Evolutionary conservation across 768 basidiomycete species (phyloP).

Genomic region (Rhizopogon roseolus): DNA sequence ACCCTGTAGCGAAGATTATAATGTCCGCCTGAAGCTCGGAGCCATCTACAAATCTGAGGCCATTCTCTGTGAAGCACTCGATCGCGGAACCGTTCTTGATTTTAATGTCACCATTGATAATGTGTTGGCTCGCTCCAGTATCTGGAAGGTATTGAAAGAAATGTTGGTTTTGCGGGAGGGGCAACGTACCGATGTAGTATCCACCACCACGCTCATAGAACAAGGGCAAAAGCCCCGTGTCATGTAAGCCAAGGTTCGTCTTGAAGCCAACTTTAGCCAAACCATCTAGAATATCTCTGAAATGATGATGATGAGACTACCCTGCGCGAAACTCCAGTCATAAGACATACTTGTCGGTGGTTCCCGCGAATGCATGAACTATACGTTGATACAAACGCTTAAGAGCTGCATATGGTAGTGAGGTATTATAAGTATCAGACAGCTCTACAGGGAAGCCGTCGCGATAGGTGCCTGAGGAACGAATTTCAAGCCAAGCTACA

Average conservation of each 20-base stretch:
- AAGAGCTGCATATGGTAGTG: slow-evolving; percentile 11
- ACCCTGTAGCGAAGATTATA: slow-evolving; percentile 29
- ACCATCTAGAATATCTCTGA: slow-evolving; percentile 32
- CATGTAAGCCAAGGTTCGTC: slow-evolving; percentile 29
- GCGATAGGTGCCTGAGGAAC: slow-evolving; percentile 11
- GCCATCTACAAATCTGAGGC: too few relatives aligned
- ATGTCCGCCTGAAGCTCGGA: slow-evolving; percentile 31
- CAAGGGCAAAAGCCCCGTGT: slow-evolving; percentile 27
- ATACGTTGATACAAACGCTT: slow-evolving; percentile 17
- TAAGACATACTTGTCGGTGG: slow-evolving; percentile 20
- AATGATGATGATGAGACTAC: background rate
- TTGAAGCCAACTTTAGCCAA: slow-evolving; percentile 34
- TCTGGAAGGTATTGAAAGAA: slow-evolving; percentile 14
- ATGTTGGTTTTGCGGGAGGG: background rate
- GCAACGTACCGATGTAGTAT: slow-evolving; percentile 33
- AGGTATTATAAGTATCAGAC: slow-evolving; percentile 13
- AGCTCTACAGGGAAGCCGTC: slow-evolving; percentile 17
- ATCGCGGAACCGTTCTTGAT: slow-evolving; percentile 39
- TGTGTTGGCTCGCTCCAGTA: slow-evolving; percentile 36
- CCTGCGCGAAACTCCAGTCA: background rate
- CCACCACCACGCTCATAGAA: slow-evolving; percentile 29
- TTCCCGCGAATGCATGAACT: slow-evolving; percentile 12
- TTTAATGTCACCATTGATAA: slow-evolving; percentile 45
- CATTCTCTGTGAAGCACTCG: too few relatives aligned
- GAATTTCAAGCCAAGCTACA: background rate